Base-by-base conservation (phyloP, 2,329 filamentous ascomycete species). In the Fusarium humuli region DNA sequence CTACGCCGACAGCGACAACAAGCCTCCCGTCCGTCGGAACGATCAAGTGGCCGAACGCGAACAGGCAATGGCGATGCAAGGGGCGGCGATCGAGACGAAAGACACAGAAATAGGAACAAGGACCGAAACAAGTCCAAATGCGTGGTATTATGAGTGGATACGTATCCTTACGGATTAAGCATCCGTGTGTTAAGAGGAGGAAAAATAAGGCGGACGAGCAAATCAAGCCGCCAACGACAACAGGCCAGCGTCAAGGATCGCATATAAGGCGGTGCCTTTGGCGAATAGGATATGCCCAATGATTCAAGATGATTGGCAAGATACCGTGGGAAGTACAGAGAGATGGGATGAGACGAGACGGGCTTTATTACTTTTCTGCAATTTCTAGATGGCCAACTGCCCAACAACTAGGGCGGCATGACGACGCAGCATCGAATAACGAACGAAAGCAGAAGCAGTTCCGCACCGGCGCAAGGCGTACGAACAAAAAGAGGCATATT, bases 1-100 rank as follows among this genome's bases (percentile, higher is more conserved):
- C 85, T 99, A 71, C 91, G 96, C 74, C 90, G 92, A 75, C 94
- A 97, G 81, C 88, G 93, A 76, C 90, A 93, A 75, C 83, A 84
- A 62, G 80, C 83, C 13, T 76, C 83, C 50, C 80, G 83, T 30
- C 81, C 82, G 32, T 70, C 77, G 8, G 78, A 76, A 58, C 76
- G 74, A 67, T 73, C 78, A 47, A 70, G 77, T 53, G 75, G 79
- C 66, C 79, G 82, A 64, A 84, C 82, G 53, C 78, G 77, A 69
- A 78, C 77, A 34, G 77, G 78, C 58, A 81, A 81, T 57, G 79
- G 79, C 54, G 79, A 81, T 47, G 72, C 75, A 34, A 73, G 72
- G 49, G 76, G 76, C 41, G 76, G 78, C 29, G 78, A 80, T 48
- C 73, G 68, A 73, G 78, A 71, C 72, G 73, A 67, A 73, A 71